A percentile compares a stretch with the other conserved stretches of the same genome.
phyloP scores from a whole-genome alignment of 1,139 yeast genomes.

The Entelexis paramagnoliae region DNA sequence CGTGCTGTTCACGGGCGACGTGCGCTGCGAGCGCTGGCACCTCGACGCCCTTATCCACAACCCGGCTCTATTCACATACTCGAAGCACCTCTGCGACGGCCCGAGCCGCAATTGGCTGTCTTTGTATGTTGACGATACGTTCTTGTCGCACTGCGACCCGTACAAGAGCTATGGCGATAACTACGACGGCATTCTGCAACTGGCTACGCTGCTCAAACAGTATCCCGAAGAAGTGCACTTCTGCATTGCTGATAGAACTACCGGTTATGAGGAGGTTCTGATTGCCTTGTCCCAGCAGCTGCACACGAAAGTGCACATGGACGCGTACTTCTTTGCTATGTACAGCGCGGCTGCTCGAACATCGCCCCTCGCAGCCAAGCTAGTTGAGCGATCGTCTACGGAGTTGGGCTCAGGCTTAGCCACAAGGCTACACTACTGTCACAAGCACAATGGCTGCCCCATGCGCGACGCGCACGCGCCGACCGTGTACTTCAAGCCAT shows the following conservation, averaged over 20 bases:
- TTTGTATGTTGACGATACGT: conserved; percentile 50
- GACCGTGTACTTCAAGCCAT: conserved; percentile 32
- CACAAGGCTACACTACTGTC: conserved; percentile 18
- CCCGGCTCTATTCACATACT: conserved; percentile 39
- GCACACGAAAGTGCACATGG: conserved; percentile 34
- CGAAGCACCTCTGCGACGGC: not conserved
- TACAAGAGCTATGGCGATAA: conserved; percentile 40
- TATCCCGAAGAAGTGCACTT: conserved; percentile 43
- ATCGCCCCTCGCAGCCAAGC: conserved; percentile 17
- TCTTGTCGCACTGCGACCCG: conserved; percentile 44
- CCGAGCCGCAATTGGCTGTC: conserved; percentile 28
- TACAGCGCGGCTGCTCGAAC: conserved; percentile 22
- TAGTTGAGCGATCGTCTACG: conserved; percentile 22
- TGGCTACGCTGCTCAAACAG: conserved; percentile 31
- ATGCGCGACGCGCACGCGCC: conserved; percentile 23
- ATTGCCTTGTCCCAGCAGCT: conserved; percentile 34
- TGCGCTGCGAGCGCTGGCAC: conserved; percentile 52
- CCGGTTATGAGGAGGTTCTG: conserved; percentile 54
- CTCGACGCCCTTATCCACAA: conserved; percentile 34
- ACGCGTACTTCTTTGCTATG: conserved; percentile 27
- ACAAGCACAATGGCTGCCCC: conserved; percentile 24
- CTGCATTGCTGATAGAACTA: conserved; percentile 36
- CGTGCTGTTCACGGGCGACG: conserved; percentile 49
- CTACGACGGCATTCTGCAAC: conserved; percentile 36
- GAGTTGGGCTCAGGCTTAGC: conserved; percentile 12